Evolutionary conservation across 176 grass and related monocot species (phyloP).

Genomic region (Oryza punctata): DNA sequence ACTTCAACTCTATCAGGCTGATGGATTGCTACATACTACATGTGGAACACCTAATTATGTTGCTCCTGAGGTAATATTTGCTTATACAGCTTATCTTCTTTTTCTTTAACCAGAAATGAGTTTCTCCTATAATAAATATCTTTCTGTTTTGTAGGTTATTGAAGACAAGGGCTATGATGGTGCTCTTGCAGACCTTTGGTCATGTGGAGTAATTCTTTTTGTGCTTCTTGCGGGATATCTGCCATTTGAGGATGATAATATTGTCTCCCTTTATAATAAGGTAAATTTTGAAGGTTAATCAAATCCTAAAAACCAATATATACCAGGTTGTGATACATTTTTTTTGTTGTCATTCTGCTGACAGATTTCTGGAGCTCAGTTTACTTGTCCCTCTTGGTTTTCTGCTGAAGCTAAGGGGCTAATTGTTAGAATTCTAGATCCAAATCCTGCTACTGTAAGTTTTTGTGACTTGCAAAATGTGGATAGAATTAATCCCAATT

Average conservation of each 20-base stretch:
- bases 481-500: neutral
- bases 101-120: constrained; percentile 16
- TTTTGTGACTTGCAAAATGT: constrained; percentile 17
- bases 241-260: constrained; percentile 93
- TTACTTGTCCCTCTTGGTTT: constrained; percentile 88
- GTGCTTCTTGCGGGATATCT: constrained; percentile 86
- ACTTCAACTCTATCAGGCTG: constrained; percentile 46
- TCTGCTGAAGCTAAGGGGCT: constrained; percentile 81
- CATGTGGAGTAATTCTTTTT: constrained; percentile 96
- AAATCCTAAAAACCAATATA: constrained; percentile 7
- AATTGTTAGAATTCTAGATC: constrained; percentile 81
- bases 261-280: constrained; percentile 90
- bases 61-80: constrained; percentile 75
- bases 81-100: neutral
- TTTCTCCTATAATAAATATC: neutral
- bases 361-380: constrained; percentile 84
- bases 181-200: constrained; percentile 92
- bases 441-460: constrained; percentile 84
- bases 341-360: neutral
- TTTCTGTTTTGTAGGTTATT: constrained; percentile 64
- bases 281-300: constrained; percentile 32
- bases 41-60: constrained; percentile 99
- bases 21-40: constrained; percentile 93
- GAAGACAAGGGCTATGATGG: constrained; percentile 97
- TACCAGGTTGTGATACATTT: neutral